Base-by-base conservation (phyloP, 768 basidiomycete genomes). In the Leccinellum rugosiceps region DNA sequence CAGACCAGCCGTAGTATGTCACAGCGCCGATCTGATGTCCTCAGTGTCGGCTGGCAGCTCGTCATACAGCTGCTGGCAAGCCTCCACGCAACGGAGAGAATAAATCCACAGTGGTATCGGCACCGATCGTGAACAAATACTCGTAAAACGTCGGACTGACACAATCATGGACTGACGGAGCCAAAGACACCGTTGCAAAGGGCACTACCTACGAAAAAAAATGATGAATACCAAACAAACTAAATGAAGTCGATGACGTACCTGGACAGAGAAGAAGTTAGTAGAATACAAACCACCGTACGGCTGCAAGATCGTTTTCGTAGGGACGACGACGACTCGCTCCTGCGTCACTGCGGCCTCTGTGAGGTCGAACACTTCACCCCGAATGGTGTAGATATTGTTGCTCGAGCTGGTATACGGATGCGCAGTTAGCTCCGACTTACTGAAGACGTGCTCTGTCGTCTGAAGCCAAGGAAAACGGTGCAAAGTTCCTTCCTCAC, bases 91-190 rank as follows among this genome's bases (percentile, higher is more conserved):
- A n/a, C n/a, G n/a, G 26, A 26, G 6, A 26, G 26, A 26, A 26
- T 6, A 26, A 6, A 26, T 6, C 26, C 26, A 26, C 26, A 26
- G 26, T 26, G 26, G 26, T 26, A 26, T 26, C 26, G 6, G 26
- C n/a, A 26, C 26, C 94, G 41, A 97, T 84, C 71, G 86, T 94
- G 77, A 96, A 89, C 59, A 94, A 63, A 66, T 95, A 98, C 74
- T 98, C 97, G 74, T 98, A 99, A 76, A 98, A 98, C 0, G 92
- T 88, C 3, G 96, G 97, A 74, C 98, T 97, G 68, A 99, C 94
- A 73, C 96, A 65, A 99, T 98, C 53, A 98, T 94, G 81, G 98
- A 94, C 74, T 99, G 97, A 71, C 98, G 97, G 69, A n/a, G n/a
- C n/a, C n/a, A n/a, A n/a, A n/a, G n/a, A n/a, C n/a, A n/a, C n/a